Percentiles rank a stretch among this genome's conserved stretches.
Conservation (phyloP, 1,284 basidiomycete genomes). For the Dichomitus squalens region DNA sequence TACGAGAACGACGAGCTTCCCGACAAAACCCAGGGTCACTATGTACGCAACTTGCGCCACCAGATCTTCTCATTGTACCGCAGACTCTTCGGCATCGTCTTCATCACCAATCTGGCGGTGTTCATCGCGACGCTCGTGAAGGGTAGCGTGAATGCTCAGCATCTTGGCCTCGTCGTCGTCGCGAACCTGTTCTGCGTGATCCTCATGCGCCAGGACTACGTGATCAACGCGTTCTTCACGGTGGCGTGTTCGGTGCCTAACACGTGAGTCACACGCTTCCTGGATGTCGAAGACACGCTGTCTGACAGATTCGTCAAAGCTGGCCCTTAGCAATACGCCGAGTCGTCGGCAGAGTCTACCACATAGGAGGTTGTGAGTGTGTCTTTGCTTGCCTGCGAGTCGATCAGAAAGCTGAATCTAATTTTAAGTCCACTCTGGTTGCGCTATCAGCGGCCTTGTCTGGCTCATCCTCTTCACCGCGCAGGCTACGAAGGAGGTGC, state of each 20-base stretch:
- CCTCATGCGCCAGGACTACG: conserved; percentile 64
- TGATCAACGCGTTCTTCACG: conserved; percentile 58
- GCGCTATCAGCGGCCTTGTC: conserved; percentile 52
- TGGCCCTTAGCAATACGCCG: conserved; percentile 58
- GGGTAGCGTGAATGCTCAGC: conserved; percentile 44
- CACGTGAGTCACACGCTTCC: conserved; percentile 37
- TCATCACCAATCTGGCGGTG: conserved; percentile 54
- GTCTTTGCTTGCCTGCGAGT: not conserved
- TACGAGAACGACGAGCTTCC: conserved; percentile 54
- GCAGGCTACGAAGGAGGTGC: conserved; percentile 55
- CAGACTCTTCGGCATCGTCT: conserved; percentile 58
- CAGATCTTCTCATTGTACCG: conserved; percentile 58
- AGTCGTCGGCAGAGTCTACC: conserved; percentile 55
- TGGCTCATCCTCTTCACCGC: conserved; percentile 56
- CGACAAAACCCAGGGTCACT: conserved; percentile 49
- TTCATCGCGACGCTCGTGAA: conserved; percentile 48
- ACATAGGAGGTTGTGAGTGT: conserved; percentile 52
- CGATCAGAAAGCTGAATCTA: not conserved
- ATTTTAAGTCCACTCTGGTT: conserved; percentile 53
- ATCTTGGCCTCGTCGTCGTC: conserved; percentile 51
- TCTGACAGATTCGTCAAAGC: conserved; percentile 32
- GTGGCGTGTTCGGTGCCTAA: conserved; percentile 50
- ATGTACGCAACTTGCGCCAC: conserved; percentile 53
- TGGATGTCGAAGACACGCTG: not conserved
- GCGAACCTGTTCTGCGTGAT: conserved; percentile 57